Evolutionary conservation across 495 filamentous ascomycete genomes (phyloP).

Genomic region (Paragyromitra xinjiangensis): DNA sequence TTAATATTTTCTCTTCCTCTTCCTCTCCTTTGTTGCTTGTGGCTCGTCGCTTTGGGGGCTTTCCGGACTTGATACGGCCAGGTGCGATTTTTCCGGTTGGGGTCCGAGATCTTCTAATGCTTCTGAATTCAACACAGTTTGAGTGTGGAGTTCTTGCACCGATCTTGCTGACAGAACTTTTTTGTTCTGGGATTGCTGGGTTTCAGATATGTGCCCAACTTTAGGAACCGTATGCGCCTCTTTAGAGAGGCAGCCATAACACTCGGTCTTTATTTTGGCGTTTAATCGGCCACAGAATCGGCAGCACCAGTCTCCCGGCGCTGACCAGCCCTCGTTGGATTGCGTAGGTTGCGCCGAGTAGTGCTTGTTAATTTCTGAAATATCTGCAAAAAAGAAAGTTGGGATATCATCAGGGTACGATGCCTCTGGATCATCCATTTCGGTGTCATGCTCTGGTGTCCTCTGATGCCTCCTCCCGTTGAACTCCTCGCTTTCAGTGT

Average conservation of each 20-base stretch:
- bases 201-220: not conserved
- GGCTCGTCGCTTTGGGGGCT: not conserved
- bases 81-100: not conserved
- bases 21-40: not conserved
- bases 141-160: not conserved
- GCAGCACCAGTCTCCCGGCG: slow-evolving; percentile 7
- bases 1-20: not conserved
- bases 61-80: not conserved
- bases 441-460: not conserved
- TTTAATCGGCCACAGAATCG: slow-evolving; percentile 18
- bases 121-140: not conserved
- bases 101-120: not conserved
- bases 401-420: not conserved
- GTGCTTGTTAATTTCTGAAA: not conserved
- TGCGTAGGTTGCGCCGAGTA: not conserved
- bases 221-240: not conserved
- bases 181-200: not conserved
- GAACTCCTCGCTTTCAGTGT: not conserved
- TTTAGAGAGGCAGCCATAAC: not conserved
- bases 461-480: not conserved
- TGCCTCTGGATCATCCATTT: not conserved
- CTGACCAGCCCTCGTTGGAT: not conserved
- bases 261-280: slow-evolving; percentile 1
- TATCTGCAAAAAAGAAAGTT: not conserved
- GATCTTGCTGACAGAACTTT: not conserved